phyloP scores from a whole-genome alignment of 495 filamentous ascomycete genomes.

The Stereocaulon alpinum region DNA sequence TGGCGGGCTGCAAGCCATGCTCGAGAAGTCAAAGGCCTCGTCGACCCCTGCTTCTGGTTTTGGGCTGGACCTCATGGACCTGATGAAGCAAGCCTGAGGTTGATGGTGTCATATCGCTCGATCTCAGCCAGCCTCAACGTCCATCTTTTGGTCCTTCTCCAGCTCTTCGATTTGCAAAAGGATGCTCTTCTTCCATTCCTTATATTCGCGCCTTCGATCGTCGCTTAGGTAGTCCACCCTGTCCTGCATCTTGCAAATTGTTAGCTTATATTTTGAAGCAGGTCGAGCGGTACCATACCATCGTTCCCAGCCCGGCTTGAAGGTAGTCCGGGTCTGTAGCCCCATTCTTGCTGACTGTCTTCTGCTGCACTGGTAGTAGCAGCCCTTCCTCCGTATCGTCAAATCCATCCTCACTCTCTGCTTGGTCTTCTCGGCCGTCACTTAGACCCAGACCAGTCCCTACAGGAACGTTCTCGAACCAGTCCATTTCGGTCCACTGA shows the following conservation, averaged over 20 bases:
- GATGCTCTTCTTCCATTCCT: conserved; percentile 61
- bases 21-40: conserved; percentile 41
- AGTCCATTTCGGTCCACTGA: conserved; percentile 57
- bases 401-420: conserved; percentile 6
- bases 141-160: conserved; percentile 21
- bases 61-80: conserved; percentile 47
- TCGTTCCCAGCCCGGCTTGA: conserved; percentile 55
- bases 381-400: conserved; percentile 8
- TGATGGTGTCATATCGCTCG: background rate
- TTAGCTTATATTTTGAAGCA: conserved; percentile 8
- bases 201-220: conserved; percentile 54
- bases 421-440: conserved; percentile 30
- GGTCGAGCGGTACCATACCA: conserved; percentile 30
- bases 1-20: conserved; percentile 45
- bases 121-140: conserved; percentile 6
- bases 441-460: conserved; percentile 28
- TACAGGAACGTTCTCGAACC: conserved; percentile 49
- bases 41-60: conserved; percentile 25
- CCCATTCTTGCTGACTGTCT: background rate
- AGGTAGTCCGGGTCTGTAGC: conserved; percentile 23
- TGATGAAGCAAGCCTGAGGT: conserved; percentile 36
- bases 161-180: conserved; percentile 45
- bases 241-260: conserved; percentile 50
- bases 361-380: background rate
- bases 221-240: conserved; percentile 72